Evolutionary conservation across 108 stramenopile species (phyloP).

Genomic region (Skeletonema marinoi): DNA sequence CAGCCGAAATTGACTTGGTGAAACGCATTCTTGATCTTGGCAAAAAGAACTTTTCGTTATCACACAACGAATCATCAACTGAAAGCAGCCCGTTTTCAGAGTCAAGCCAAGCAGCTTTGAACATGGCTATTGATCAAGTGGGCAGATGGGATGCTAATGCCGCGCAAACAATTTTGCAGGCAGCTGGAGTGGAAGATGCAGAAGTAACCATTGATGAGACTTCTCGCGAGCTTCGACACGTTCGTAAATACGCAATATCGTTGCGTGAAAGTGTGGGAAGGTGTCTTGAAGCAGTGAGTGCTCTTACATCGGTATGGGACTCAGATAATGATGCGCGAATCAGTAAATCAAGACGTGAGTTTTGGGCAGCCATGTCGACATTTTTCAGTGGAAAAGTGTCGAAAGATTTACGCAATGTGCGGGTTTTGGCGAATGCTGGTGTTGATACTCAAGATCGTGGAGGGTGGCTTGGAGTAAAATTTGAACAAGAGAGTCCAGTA

Average conservation of each 20-base stretch:
- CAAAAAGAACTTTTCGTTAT: slow-evolving; percentile 24
- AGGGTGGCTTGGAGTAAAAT: slow-evolving; percentile 51
- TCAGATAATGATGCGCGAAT: slow-evolving; percentile 19
- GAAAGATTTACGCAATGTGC: slow-evolving; percentile 3
- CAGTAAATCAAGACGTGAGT: slow-evolving; percentile 45
- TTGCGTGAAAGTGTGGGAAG: slow-evolving; percentile 67
- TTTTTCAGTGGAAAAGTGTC: slow-evolving; percentile 49
- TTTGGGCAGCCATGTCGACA: slow-evolving; percentile 52
- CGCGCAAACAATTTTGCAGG: slow-evolving; percentile 73
- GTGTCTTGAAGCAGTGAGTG: slow-evolving; percentile 69
- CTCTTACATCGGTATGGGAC: slow-evolving; percentile 32
- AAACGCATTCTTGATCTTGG: slow-evolving; percentile 73
- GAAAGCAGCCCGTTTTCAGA: slow-evolving; percentile 5
- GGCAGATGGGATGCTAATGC: slow-evolving; percentile 79
- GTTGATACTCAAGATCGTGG: slow-evolving; percentile 54
- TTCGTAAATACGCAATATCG: slow-evolving; percentile 75
- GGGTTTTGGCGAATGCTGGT: slow-evolving; percentile 46
- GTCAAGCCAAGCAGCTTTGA: slow-evolving; percentile 24
- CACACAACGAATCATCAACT: slow-evolving; percentile 10
- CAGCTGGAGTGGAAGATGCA: slow-evolving; percentile 75
- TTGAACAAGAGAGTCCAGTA: slow-evolving; percentile 4
- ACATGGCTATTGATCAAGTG: slow-evolving; percentile 54
- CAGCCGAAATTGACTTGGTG: slow-evolving; percentile 61
- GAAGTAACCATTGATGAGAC: slow-evolving; percentile 81
- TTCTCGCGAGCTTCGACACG: slow-evolving; percentile 71